Evolutionary conservation across 2,329 filamentous ascomycete species (phyloP).

Genomic region (Intubia oerlemansii): DNA sequence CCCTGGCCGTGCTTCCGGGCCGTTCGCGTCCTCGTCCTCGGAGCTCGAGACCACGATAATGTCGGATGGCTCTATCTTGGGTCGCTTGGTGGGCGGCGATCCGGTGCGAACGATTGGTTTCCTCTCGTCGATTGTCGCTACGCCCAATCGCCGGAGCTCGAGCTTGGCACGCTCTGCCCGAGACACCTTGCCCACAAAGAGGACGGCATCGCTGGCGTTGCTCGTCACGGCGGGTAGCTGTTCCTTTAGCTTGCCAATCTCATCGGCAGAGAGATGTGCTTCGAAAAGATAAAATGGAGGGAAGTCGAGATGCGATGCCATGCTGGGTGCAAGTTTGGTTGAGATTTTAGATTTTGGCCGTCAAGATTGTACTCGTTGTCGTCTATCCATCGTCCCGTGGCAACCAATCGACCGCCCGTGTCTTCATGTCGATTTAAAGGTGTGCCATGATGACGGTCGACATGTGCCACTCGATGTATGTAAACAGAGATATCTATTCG

Average conservation of each 20-base stretch:
- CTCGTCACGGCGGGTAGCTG: conserved; percentile 46
- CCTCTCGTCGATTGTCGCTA: conserved; percentile 31
- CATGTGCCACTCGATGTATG: too few species aligned
- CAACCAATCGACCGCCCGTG: too few species aligned
- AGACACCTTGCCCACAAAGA: conserved; percentile 55
- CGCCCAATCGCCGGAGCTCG: conserved; percentile 48
- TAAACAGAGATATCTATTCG: too few species aligned
- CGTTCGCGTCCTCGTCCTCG: conserved; percentile 8
- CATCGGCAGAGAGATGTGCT: conserved; percentile 42
- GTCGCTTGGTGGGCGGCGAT: conserved; percentile 3
- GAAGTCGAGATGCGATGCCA: conserved; percentile 11
- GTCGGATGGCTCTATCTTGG: background rate
- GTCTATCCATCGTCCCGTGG: too few species aligned
- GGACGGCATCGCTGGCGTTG: conserved; percentile 46
- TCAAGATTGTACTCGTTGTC: too few species aligned
- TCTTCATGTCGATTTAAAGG: too few species aligned
- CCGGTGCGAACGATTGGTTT: too few species aligned
- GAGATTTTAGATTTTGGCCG: too few species aligned
- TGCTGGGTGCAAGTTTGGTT: background rate
- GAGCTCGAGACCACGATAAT: conserved; percentile 7
- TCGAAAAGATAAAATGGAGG: conserved; percentile 55
- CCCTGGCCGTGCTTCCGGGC: too few species aligned
- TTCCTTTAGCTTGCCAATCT: conserved; percentile 42
- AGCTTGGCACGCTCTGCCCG: conserved; percentile 51
- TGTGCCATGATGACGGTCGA: too few species aligned